Conservation (phyloP, 2,329 filamentous ascomycete genomes). For the Niveomyces coronatus region DNA sequence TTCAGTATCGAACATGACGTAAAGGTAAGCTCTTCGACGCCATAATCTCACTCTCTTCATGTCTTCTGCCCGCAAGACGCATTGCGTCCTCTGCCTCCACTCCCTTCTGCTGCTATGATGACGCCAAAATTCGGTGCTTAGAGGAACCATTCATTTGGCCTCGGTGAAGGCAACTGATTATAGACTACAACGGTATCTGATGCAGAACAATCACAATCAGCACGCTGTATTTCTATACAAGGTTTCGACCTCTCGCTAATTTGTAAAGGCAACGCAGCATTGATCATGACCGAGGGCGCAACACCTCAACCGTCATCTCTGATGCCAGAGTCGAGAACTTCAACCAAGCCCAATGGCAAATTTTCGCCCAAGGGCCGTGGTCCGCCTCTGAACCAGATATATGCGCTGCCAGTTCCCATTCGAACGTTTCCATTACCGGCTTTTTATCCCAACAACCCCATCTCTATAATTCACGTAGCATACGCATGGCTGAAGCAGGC, state of each 20-base stretch:
- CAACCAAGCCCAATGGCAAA: conserved; percentile 14
- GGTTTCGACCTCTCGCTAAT: too few relatives aligned
- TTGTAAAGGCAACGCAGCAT: neutral
- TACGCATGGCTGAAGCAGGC: conserved; percentile 69
- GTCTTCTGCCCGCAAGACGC: conserved; percentile 11
- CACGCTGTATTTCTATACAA: too few relatives aligned
- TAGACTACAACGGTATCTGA: conserved; percentile 99
- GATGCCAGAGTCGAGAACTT: conserved; percentile 14
- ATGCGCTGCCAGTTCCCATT: conserved; percentile 71
- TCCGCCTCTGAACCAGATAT: conserved; percentile 57
- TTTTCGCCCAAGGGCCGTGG: conserved; percentile 21
- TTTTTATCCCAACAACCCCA: conserved; percentile 84
- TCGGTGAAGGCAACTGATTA: conserved; percentile 53
- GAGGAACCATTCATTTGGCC: conserved; percentile 49
- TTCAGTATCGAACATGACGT: too few relatives aligned
- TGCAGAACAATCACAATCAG: conserved; percentile 23
- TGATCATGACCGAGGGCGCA: conserved; percentile 4
- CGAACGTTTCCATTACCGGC: conserved; percentile 73
- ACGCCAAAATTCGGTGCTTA: conserved; percentile 46
- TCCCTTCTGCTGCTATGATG: conserved; percentile 42
- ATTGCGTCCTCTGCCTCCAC: conserved; percentile 6
- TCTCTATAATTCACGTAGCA: conserved; percentile 74
- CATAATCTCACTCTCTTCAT: too few relatives aligned
- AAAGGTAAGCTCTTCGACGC: conserved; percentile 7
- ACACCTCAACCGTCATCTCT: conserved; percentile 2